These are phyloP conservation scores for Kitagawia praeruptora DNA, from an alignment of 129 eudicot species.

Conservation along the genomic window DNA sequence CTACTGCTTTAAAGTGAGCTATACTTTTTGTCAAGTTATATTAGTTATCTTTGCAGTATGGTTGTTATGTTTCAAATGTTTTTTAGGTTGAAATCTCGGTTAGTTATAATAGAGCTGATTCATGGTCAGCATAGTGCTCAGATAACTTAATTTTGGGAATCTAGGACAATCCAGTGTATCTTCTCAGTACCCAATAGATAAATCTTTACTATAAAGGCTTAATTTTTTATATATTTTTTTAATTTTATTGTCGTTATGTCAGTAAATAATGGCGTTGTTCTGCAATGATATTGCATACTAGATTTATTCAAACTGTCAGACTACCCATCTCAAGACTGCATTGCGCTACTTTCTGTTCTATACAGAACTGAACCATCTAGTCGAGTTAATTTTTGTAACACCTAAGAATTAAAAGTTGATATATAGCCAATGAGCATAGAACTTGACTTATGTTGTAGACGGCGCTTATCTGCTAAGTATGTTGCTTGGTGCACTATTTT, in stretches of 20 bases:
- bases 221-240: too few relatives aligned
- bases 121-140: neutral
- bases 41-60: conserved; percentile 6
- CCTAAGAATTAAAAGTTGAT: neutral
- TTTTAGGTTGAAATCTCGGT: neutral
- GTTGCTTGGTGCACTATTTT: neutral
- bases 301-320: neutral
- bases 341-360: neutral
- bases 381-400: neutral
- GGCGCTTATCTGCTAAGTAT: neutral
- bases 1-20: conserved; percentile 80
- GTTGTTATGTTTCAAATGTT: neutral
- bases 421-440: neutral
- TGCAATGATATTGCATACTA: neutral
- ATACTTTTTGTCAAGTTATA: neutral
- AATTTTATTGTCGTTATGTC: neutral
- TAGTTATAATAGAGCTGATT: neutral
- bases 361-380: neutral
- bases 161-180: neutral
- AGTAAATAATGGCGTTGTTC: neutral
- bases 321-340: neutral
- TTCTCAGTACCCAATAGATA: neutral
- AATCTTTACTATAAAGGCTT: neutral
- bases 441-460: neutral
- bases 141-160: neutral